Conservation (phyloP, 1,284 basidiomycete genomes). For the Anthracocystis setariae region DNA sequence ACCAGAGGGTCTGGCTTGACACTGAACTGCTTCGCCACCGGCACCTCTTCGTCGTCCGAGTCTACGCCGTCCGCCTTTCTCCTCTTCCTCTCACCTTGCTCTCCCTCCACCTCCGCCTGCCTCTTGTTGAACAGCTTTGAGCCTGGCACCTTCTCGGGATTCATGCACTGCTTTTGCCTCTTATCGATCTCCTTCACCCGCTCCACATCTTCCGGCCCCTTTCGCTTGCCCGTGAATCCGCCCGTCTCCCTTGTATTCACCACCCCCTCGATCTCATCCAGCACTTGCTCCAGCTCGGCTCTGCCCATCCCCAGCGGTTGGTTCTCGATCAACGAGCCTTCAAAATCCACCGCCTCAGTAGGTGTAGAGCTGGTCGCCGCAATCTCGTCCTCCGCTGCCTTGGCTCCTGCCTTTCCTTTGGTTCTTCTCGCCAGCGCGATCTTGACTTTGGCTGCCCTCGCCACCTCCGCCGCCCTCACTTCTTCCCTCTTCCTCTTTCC, state of each 20-base stretch:
- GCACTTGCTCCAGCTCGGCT: conserved; percentile 75
- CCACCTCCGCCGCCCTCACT: conserved; percentile 19
- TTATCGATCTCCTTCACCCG: conserved; percentile 53
- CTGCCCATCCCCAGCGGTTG: conserved; percentile 69
- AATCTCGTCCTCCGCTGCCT: conserved; percentile 34
- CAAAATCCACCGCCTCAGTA: conserved; percentile 15
- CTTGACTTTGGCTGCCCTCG: conserved; percentile 19
- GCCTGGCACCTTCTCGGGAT: conserved; percentile 21
- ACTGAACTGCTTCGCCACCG: conserved; percentile 12
- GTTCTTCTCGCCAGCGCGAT: conserved; percentile 18
- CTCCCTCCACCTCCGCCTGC: conserved; percentile 10
- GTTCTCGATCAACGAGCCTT: conserved; percentile 22
- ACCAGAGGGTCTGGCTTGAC: conserved; percentile 22
- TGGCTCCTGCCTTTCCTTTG: conserved; percentile 35
- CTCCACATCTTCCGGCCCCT: conserved; percentile 41
- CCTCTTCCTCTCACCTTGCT: conserved; percentile 13
- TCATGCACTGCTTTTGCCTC: conserved; percentile 43
- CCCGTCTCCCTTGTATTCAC: conserved; percentile 19
- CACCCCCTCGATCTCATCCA: conserved; percentile 68
- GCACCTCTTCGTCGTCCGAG: conserved; percentile 38
- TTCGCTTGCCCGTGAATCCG: conserved; percentile 29
- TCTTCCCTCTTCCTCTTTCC: conserved; percentile 14
- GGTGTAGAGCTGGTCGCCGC: conserved; percentile 3
- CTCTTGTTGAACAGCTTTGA: conserved; percentile 17
- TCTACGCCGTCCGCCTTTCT: conserved; percentile 11